A percentile compares a stretch with the other conserved stretches of the same genome.
Conservation (phyloP, 306 rosid genomes). For the Quercus robur region DNA sequence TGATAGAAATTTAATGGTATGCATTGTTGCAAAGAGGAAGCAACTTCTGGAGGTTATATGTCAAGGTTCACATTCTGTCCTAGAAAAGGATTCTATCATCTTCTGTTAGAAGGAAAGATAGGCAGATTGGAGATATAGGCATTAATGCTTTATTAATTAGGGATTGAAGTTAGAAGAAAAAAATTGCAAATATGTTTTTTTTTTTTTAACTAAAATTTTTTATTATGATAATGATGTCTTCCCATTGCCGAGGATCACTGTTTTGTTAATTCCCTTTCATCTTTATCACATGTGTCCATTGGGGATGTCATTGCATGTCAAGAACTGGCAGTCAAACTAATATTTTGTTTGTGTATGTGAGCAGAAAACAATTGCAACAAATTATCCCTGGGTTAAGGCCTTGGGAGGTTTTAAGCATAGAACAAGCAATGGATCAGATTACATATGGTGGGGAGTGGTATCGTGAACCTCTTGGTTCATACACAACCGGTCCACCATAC, state of each 20-base stretch:
- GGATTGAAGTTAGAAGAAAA: not conserved
- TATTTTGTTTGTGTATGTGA: slow-evolving; percentile 5
- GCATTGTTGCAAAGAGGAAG: not conserved
- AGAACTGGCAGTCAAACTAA: not conserved
- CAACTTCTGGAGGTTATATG: not conserved
- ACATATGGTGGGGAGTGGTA: slow-evolving; percentile 77
- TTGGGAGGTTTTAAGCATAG: slow-evolving; percentile 92
- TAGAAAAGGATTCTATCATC: not conserved
- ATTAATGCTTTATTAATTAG: not conserved
- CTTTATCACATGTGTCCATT: not conserved
- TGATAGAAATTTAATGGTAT: not conserved
- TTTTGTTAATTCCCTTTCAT: not conserved
- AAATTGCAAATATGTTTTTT: not conserved
- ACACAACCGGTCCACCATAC: slow-evolving; percentile 80
- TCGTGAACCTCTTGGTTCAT: slow-evolving; percentile 79
- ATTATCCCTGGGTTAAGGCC: slow-evolving; percentile 88
- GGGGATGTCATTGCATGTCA: not conserved
- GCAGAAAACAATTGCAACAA: slow-evolving; percentile 53
- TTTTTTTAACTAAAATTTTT: not conserved
- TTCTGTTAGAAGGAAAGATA: not conserved
- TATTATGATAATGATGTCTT: not conserved
- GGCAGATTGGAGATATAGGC: not conserved
- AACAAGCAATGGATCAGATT: slow-evolving; percentile 90
- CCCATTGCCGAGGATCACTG: not conserved
- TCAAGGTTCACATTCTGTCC: not conserved